phyloP scores from a whole-genome alignment of 2,329 filamentous ascomycete genomes.

The Stemphylium lycopersici region DNA sequence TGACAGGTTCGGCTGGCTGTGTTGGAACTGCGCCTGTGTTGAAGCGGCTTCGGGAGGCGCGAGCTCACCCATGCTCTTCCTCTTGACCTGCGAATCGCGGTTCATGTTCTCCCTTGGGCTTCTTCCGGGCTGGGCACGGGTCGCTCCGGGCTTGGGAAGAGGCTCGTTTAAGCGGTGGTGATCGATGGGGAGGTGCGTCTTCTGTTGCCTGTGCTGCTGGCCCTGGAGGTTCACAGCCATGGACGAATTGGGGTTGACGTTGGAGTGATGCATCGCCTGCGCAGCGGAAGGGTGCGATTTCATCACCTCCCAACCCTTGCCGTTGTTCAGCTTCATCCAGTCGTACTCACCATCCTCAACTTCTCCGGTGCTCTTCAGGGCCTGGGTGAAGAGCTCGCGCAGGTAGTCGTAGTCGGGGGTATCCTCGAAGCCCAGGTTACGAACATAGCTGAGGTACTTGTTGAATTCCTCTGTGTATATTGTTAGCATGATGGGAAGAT shows the following conservation, averaged over 20 bases:
- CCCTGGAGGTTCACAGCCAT: constrained; percentile 81
- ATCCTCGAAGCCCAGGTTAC: constrained; percentile 97
- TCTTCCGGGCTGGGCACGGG: constrained; percentile 57
- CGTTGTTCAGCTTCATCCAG: constrained; percentile 98
- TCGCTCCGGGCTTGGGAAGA: constrained; percentile 66
- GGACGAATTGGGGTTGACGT: constrained; percentile 78
- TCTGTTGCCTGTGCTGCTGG: constrained; percentile 67
- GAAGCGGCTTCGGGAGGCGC: constrained; percentile 80
- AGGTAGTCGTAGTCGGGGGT: constrained; percentile 98
- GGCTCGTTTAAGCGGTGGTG: constrained; percentile 55
- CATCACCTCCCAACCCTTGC: constrained; percentile 88
- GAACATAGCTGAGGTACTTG: constrained; percentile 96
- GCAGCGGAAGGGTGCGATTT: constrained; percentile 73
- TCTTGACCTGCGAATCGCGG: constrained; percentile 55
- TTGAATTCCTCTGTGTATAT: constrained; percentile 78
- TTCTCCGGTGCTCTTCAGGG: constrained; percentile 90
- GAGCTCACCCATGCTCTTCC: constrained; percentile 78
- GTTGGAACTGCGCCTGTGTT: constrained; percentile 95
- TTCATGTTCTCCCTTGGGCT: constrained; percentile 42
- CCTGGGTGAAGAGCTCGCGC: constrained; percentile 93
- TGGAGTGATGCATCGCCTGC: constrained; percentile 75
- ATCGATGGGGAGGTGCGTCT: constrained; percentile 55
- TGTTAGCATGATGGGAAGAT: constrained; percentile 34
- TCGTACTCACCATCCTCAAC: constrained; percentile 98
- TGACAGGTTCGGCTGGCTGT: constrained; percentile 83